phyloP scores from a whole-genome alignment of 2,329 filamentous ascomycete genomes.

The Venturia carpophila region DNA sequence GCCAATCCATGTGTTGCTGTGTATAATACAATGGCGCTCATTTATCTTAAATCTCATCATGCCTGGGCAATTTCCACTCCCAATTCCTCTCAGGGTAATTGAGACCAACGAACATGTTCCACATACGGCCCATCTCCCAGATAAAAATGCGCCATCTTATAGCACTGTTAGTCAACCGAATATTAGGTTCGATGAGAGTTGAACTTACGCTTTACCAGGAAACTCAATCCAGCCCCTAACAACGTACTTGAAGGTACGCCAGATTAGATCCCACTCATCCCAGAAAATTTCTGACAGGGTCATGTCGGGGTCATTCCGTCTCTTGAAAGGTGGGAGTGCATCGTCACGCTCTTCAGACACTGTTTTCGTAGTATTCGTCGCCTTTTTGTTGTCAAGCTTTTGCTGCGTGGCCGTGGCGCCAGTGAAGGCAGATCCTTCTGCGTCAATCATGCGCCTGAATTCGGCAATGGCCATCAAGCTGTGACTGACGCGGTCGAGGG shows the following conservation, averaged over 20 bases:
- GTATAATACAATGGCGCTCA: neutral
- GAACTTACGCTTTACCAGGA: constrained; percentile 63
- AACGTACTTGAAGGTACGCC: constrained; percentile 57
- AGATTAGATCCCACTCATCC: constrained; percentile 57
- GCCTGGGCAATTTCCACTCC: constrained; percentile 15
- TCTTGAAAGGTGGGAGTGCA: constrained; percentile 36
- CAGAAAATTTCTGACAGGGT: constrained; percentile 51
- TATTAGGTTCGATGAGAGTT: neutral
- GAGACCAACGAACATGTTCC: constrained; percentile 16
- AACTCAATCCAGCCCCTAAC: constrained; percentile 61
- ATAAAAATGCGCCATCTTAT: constrained; percentile 10
- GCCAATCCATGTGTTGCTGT: neutral
- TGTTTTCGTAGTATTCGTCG: constrained; percentile 22
- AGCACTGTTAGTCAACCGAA: neutral
- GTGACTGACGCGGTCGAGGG: constrained; percentile 76
- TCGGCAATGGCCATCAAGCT: constrained; percentile 66
- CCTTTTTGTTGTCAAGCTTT: constrained; percentile 22
- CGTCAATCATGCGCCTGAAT: constrained; percentile 54
- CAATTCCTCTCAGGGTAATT: constrained; percentile 10
- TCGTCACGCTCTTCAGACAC: constrained; percentile 27
- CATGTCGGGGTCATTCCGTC: constrained; percentile 34
- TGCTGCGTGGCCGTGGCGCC: neutral
- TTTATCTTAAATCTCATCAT: constrained; percentile 6
- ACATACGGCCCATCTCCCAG: constrained; percentile 17
- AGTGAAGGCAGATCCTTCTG: constrained; percentile 24